A percentile compares a stretch with the other conserved stretches of the same genome.
These are phyloP conservation scores for Wickerhamomyces hampshirensis DNA, from an alignment of 805 yeast species.

Conservation along the genomic window DNA sequence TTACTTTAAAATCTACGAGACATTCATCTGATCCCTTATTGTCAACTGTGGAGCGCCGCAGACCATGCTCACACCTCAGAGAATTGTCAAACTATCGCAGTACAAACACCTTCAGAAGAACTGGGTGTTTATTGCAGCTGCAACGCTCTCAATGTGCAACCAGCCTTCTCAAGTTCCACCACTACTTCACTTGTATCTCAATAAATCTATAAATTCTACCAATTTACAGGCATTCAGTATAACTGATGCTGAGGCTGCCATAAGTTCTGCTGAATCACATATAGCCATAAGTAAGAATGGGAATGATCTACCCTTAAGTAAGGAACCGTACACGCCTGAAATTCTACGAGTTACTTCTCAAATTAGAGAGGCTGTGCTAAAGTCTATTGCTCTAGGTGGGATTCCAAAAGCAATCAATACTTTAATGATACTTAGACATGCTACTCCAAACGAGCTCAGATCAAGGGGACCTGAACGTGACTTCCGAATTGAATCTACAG, in stretches of 20 bases:
- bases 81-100: slow-evolving; percentile 36
- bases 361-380: slow-evolving; percentile 72
- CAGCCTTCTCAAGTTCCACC: slow-evolving; percentile 76
- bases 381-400: slow-evolving; percentile 76
- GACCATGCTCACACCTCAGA: slow-evolving; percentile 42
- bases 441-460: slow-evolving; percentile 53
- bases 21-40: no score
- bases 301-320: no score
- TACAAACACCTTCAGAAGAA: slow-evolving; percentile 49
- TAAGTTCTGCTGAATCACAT: background rate
- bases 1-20: no score
- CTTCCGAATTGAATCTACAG: slow-evolving; percentile 28
- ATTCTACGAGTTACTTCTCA: slow-evolving; percentile 40
- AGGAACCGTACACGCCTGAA: no score
- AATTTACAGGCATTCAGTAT: no score
- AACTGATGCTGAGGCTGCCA: background rate
- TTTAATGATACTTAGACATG: slow-evolving; percentile 54
- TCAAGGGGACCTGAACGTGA: slow-evolving; percentile 27
- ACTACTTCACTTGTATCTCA: slow-evolving; percentile 73
- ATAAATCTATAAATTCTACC: no score
- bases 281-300: slow-evolving; percentile 9
- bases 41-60: no score
- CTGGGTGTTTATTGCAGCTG: slow-evolving; percentile 81
- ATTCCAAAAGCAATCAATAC: slow-evolving; percentile 84
- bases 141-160: slow-evolving; percentile 77